A percentile compares a stretch with the other conserved stretches of the same genome.
Conservation (phyloP, 2,329 filamentous ascomycete species). For the Epichloe sibirici region DNA sequence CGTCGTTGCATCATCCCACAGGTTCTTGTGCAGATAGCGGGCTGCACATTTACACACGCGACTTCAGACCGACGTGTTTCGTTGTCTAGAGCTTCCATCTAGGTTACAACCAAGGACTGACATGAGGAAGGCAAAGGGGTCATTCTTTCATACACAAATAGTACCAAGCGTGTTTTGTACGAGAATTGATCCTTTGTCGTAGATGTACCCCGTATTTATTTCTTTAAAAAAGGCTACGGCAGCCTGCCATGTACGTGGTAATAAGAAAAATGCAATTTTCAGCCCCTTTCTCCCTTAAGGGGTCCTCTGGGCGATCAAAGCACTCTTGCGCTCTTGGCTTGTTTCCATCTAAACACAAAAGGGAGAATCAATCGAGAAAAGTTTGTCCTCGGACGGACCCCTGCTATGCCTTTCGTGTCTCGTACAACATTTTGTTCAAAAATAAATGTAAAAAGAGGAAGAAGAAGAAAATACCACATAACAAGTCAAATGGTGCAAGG, state of each 20-base stretch:
- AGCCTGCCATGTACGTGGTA: slow-evolving; percentile 3
- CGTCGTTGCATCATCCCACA: too few relatives aligned
- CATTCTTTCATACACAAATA: too few relatives aligned
- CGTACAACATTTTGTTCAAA: not conserved
- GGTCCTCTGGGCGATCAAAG: not conserved
- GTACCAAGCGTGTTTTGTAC: too few relatives aligned
- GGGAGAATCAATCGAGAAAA: not conserved
- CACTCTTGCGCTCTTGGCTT: not conserved
- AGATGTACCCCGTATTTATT: too few relatives aligned
- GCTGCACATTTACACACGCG: too few relatives aligned
- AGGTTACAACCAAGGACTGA: too few relatives aligned
- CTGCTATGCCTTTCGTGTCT: not conserved
- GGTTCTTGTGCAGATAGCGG: too few relatives aligned
- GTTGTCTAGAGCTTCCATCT: too few relatives aligned
- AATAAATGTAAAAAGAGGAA: not conserved
- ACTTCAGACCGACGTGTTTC: too few relatives aligned
- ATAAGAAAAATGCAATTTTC: not conserved
- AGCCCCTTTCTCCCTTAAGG: not conserved
- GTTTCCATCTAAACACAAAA: not conserved
- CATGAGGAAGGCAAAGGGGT: too few relatives aligned
- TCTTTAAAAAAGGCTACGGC: not conserved
- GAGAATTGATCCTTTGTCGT: too few relatives aligned
- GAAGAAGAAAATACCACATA: not conserved
- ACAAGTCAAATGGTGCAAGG: not conserved
- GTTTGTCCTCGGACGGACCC: not conserved